Percentiles rank a stretch among this genome's conserved stretches.
These are phyloP conservation scores for Begonia masoniana DNA, from an alignment of 306 rosid genomes.

Conservation along the genomic window DNA sequence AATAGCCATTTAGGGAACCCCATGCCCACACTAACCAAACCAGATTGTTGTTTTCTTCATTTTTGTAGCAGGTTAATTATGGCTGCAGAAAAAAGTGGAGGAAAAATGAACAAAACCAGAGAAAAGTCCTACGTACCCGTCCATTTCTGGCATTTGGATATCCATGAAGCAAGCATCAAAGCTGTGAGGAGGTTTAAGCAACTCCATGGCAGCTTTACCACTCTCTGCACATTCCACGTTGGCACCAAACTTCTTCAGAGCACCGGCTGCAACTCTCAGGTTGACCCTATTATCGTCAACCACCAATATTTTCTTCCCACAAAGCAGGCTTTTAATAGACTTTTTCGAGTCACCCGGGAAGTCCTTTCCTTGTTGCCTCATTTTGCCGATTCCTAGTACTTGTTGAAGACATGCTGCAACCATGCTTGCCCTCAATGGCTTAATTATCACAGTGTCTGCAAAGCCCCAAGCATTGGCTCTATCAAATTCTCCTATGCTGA, in stretches of 20 bases:
- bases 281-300: conserved; percentile 88
- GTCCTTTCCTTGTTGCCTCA: conserved; percentile 46
- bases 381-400: conserved; percentile 67
- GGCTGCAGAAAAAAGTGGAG: not conserved
- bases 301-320: conserved; percentile 72
- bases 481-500: conserved; percentile 44
- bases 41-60: too few relatives aligned
- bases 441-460: conserved; percentile 87
- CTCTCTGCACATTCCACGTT: conserved; percentile 73
- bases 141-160: conserved; percentile 99
- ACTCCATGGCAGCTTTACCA: conserved; percentile 71
- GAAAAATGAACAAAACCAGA: not conserved
- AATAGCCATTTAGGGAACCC: too few relatives aligned
- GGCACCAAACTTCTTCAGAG: conserved; percentile 80
- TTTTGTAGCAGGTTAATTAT: too few relatives aligned
- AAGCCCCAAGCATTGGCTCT: conserved; percentile 66
- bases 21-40: too few relatives aligned
- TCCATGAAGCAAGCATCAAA: conserved; percentile 99
- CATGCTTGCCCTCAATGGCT: conserved; percentile 93
- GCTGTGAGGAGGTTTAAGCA: conserved; percentile 73
- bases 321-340: conserved; percentile 52
- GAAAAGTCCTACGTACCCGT: conserved; percentile 46
- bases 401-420: conserved; percentile 98
- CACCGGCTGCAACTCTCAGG: conserved; percentile 96
- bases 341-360: conserved; percentile 37